phyloP scores from a whole-genome alignment of 768 basidiomycete species.

The Calocybe indica region DNA sequence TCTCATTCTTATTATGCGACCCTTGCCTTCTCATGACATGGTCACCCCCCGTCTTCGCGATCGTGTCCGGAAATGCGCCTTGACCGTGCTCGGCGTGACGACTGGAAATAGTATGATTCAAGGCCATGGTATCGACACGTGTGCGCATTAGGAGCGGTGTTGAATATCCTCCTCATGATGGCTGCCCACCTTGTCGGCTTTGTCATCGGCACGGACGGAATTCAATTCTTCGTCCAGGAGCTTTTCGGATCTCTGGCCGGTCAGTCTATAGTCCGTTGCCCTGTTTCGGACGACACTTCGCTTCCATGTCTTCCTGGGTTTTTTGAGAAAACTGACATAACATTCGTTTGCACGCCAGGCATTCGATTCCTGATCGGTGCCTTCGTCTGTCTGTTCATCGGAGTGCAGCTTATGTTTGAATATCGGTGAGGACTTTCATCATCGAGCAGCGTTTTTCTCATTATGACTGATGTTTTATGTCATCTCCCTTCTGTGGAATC shows the following conservation, averaged over 20 bases:
- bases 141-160: constrained; percentile 74
- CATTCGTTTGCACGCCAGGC: constrained; percentile 32
- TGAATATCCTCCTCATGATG: constrained; percentile 88
- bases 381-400: constrained; percentile 67
- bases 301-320: constrained; percentile 1
- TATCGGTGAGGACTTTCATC: constrained; percentile 58
- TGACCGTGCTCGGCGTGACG: not conserved
- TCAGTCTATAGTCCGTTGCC: constrained; percentile 17
- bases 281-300: not conserved
- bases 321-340: no score
- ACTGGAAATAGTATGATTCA: constrained; percentile 50
- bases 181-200: constrained; percentile 93
- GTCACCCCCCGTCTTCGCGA: not conserved
- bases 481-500: no score
- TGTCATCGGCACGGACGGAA: constrained; percentile 82
- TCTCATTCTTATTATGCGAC: not conserved
- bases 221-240: constrained; percentile 55
- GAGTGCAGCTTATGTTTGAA: constrained; percentile 91
- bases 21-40: not conserved
- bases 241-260: constrained; percentile 66
- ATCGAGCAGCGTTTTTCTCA: not conserved
- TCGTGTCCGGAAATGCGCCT: no score
- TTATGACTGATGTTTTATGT: constrained; percentile 3
- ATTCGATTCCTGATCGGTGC: constrained; percentile 58
- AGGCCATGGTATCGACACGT: constrained; percentile 81